These are phyloP conservation scores for Cylindrotheca fusiformis DNA, from an alignment of 108 stramenopile genomes.

Conservation along the genomic window DNA sequence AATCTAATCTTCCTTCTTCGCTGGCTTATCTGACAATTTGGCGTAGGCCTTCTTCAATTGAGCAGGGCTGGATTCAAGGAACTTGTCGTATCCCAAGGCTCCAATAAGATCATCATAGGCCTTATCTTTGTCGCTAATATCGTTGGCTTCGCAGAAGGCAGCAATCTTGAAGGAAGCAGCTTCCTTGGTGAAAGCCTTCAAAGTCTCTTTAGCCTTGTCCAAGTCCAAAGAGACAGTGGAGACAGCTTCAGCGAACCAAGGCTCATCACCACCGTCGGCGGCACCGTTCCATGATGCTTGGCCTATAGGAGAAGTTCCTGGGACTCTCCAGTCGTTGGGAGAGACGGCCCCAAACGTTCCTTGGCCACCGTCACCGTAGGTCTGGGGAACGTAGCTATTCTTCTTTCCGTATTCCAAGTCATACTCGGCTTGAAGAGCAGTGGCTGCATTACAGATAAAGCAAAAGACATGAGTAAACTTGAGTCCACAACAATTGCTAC, in stretches of 20 bases:
- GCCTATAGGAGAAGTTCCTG: constrained; percentile 87
- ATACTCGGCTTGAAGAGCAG: constrained; percentile 47
- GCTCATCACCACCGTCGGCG: constrained; percentile 88
- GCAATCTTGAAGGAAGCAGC: constrained; percentile 87
- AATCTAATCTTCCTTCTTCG: constrained; percentile 32
- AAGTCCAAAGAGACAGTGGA: constrained; percentile 87
- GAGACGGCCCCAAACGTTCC: constrained; percentile 87
- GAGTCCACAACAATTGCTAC: not conserved
- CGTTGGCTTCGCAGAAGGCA: constrained; percentile 68
- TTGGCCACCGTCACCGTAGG: constrained; percentile 83
- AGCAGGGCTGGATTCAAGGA: constrained; percentile 71
- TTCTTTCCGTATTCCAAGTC: constrained; percentile 86
- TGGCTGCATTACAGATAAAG: constrained; percentile 17
- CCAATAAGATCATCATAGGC: constrained; percentile 77
- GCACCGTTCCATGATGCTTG: constrained; percentile 77
- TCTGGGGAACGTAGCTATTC: constrained; percentile 78
- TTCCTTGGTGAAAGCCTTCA: constrained; percentile 91
- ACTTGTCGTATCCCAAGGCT: constrained; percentile 78
- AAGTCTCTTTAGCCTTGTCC: constrained; percentile 79
- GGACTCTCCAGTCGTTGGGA: constrained; percentile 86
- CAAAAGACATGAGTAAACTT: not conserved
- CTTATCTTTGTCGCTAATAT: constrained; percentile 44
- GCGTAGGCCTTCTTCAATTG: constrained; percentile 82
- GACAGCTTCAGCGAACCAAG: constrained; percentile 92
- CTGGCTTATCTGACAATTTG: constrained; percentile 43